Base-by-base conservation (phyloP, 1,284 basidiomycete genomes). In the Ceratobasidium sp. region DNA sequence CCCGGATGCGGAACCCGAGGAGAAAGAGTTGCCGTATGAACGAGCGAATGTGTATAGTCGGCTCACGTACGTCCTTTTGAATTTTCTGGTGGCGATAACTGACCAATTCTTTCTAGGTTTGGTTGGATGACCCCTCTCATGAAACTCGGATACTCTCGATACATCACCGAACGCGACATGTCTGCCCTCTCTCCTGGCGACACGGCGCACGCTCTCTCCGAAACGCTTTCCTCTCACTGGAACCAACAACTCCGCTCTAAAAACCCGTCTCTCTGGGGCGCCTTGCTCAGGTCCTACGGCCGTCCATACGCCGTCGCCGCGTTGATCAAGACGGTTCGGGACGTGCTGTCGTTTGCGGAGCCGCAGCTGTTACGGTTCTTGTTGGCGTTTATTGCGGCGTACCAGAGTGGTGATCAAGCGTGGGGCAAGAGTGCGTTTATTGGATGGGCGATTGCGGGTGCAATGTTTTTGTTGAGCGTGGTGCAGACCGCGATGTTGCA, bases 291-390 rank as follows among this genome's bases (percentile, higher is more conserved):
- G 3, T 90, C 96, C 0, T 99, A 94, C 81, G 97, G 97, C 0
- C 87, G 88, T 0, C 92, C 94, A 0, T 98, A 94, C 82, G 84
- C 90, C 1, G 82, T 90, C 27, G 96, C 96, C 0, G 88, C 87
- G 0, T 68, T 85, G 27, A 86, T 96, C 71, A 97, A 98, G 86
- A 81, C 94, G 16, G 66, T 90, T 0, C 95, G 97, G 84, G 97
- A 99, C 83, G 85, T 86, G 59, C 86, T 97, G 16, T 90, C 91
- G 0, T 99, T 99, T 85, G 84, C 92, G 2, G 97, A 98, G 83
- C 97, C 97, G 0, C 94, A 98, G 83, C 87, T 99, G 0, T 89
- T 99, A 35, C 90, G 94, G 20, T 88, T 90, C 81, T 87, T 99
- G 8, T 87, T 99, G 46, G 86, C 89, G 16, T 99, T 94, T 83